Base-by-base conservation (phyloP, 1,284 basidiomycete species). In the Gymnopus androsaceus region DNA sequence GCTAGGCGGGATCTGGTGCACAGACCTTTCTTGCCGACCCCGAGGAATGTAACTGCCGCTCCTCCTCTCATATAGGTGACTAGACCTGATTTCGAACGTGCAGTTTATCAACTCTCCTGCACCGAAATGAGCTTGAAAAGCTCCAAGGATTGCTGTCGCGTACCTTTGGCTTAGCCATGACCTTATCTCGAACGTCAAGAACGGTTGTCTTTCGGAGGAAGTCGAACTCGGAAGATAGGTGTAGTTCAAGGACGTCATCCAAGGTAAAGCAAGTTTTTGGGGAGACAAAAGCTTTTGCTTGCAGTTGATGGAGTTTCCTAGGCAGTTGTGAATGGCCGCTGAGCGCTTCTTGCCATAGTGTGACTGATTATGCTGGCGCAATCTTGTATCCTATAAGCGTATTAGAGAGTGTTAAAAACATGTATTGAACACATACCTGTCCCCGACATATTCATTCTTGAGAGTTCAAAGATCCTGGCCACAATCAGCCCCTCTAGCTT, bases 151-250 rank as follows among this genome's bases (percentile, higher is more conserved):
- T 5, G 61, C 51, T 23, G n/a, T 62, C 59, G 6, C 66, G 63
- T 4, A 60, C 59, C 2, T 57, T 59, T 1, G 66, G 64, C 8
- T 58, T 12, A 0, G 63, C 70, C 70, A 74, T 1, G n/a, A 53
- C 59, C 54, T 64, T 65, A 3, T 60, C 49, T 8, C 49, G 57
- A 4, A 71, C 50, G 42, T 71, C 66, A 11, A 62, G 56, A 1
- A 63, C 60, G 4, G 64, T n/a, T n/a, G n/a, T 64, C 42, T 67
- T 61, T 9, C 65, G 54, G 0, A 73, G 60, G 0, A 73, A 23
- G 44, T 54, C 52, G 25, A 54, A 46, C 23, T 54, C 52, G 3
- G 52, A 45, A 54, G 31, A 61, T 9, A 54, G 55, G 49, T 71
- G 69, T 37, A 72, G 61, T n/a, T 62, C 62, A 55, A n/a, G 21